A percentile compares a stretch with the other conserved stretches of the same genome.
Evolutionary conservation across 345 rosid genomes (phyloP).

Genomic region (Barbarea vulgaris): DNA sequence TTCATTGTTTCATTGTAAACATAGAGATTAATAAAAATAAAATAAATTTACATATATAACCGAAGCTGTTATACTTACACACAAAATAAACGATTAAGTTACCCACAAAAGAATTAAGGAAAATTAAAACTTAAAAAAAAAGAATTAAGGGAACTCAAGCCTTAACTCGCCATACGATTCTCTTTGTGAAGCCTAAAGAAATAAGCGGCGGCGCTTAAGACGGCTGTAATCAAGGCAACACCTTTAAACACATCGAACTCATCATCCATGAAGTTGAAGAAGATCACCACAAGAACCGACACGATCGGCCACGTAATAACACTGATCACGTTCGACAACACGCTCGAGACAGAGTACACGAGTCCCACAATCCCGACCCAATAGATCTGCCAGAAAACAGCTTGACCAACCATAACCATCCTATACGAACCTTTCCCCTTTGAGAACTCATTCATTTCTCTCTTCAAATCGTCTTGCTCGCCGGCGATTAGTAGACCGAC

Average conservation of each 20-base stretch:
- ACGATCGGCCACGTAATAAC: constrained; percentile 42
- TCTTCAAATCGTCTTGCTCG: constrained; percentile 32
- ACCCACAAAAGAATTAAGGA: neutral
- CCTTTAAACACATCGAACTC: constrained; percentile 33
- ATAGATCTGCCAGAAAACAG: constrained; percentile 38
- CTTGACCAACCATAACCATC: constrained; percentile 42
- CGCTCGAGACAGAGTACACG: constrained; percentile 31
- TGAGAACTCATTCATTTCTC: constrained; percentile 35
- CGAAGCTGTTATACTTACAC: neutral
- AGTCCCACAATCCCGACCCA: constrained; percentile 46
- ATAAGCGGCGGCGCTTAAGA: constrained; percentile 34
- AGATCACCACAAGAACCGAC: constrained; percentile 38
- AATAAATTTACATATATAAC: constrained; percentile 3
- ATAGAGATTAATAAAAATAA: neutral
- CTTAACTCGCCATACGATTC: constrained; percentile 10
- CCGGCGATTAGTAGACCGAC: constrained; percentile 33
- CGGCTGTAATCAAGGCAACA: constrained; percentile 28
- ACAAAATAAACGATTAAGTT: constrained; percentile 1
- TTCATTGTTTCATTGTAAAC: neutral
- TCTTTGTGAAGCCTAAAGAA: constrained; percentile 36
- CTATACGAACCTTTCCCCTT: constrained; percentile 34
- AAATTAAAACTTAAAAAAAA: neutral
- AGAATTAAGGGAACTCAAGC: neutral
- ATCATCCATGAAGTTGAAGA: constrained; percentile 36
- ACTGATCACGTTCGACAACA: constrained; percentile 37